Evolutionary conservation across 192 early-diverging fungal species (phyloP), one percentile per base, ranked within the genome.

Genomic region (Lobosporangium transversale): DNA sequence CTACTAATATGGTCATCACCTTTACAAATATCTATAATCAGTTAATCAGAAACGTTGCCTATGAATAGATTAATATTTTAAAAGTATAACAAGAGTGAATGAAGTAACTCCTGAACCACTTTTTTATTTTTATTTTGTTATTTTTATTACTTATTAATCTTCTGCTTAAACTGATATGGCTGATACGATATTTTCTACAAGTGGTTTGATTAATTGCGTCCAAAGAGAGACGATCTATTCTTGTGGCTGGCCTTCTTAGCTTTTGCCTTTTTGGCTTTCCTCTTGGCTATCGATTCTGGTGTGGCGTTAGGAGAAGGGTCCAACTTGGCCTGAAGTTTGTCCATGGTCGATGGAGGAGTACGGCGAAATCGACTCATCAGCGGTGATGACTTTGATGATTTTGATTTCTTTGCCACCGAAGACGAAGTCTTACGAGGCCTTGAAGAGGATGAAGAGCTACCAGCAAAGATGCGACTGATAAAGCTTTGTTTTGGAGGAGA

Each of bases 261-360:
- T 32, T 52, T 58, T 55, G 50, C 58, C 3, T 53, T 30, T 26
- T 52, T 67, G 21, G 26, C 49, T 48, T 58, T 67, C 21, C 4
- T 17, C 1, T 45, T 55, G 0, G 65, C 65, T 18, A 67, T 20
- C 2, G 53, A 32, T 5, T 17, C 37, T 1, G 65, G 65, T 0
- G 65, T 67, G 12, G 47, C 44, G 6, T 55, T 35, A 1, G 65
- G 54, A 12, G 42, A 49, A 30, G 65, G 45, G 17, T 37, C 29
- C 53, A 67, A 30, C 27, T 58, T 67, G n/a, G 65, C 65, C 12
- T 67, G 65, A 24, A 67, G 17, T 17, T 67, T 67, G 53, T 67
- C 65, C 65, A 67, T 67, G 27, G 47, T 67, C 3, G 63, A 45
- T 1, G 65, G 53, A 20, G 43, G 54, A 5, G 65, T 27, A 20